Evolutionary conservation across 495 filamentous ascomycete genomes (phyloP).

Genomic region (Podospora pseudoanserina): DNA sequence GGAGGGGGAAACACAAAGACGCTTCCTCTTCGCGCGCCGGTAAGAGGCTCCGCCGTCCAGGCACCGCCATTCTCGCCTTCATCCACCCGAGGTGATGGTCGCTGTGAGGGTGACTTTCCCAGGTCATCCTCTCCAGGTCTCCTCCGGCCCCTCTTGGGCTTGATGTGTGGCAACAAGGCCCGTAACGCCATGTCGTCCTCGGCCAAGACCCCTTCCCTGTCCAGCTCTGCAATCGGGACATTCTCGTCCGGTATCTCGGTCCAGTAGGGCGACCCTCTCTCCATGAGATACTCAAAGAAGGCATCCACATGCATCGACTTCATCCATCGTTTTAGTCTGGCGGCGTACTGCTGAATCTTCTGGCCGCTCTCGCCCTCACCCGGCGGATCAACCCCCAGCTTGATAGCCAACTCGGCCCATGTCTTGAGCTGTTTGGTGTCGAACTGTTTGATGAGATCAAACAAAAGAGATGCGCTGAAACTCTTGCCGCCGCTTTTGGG

Average conservation of each 20-base stretch:
- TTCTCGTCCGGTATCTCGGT: conserved; percentile 71
- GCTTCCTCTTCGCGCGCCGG: conserved; percentile 29
- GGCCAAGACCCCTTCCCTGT: conserved; percentile 78
- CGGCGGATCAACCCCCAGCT: conserved; percentile 87
- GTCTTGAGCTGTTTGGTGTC: conserved; percentile 91
- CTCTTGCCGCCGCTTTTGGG: conserved; percentile 91
- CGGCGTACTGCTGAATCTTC: conserved; percentile 97
- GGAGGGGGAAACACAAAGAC: conserved; percentile 36
- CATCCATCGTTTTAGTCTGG: conserved; percentile 97
- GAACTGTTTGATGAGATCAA: conserved; percentile 75
- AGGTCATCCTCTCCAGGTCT: conserved; percentile 73
- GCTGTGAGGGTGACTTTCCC: conserved; percentile 55
- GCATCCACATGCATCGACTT: conserved; percentile 96
- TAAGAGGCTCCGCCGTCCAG: conserved; percentile 50
- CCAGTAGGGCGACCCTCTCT: conserved; percentile 78
- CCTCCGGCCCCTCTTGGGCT: conserved; percentile 83
- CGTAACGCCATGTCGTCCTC: conserved; percentile 93
- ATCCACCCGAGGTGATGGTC: conserved; percentile 62
- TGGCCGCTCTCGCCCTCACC: conserved; percentile 90
- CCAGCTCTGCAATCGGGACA: conserved; percentile 55
- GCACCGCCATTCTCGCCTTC: conserved; percentile 50
- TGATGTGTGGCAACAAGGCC: conserved; percentile 82
- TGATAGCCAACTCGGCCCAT: conserved; percentile 87
- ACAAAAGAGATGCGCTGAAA: conserved; percentile 80
- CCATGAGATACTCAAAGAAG: conserved; percentile 88